Evolutionary conservation across 2,329 filamentous ascomycete genomes (phyloP), one percentile per base, ranked within the genome.

Genomic region (Aspergillus luchuensis): DNA sequence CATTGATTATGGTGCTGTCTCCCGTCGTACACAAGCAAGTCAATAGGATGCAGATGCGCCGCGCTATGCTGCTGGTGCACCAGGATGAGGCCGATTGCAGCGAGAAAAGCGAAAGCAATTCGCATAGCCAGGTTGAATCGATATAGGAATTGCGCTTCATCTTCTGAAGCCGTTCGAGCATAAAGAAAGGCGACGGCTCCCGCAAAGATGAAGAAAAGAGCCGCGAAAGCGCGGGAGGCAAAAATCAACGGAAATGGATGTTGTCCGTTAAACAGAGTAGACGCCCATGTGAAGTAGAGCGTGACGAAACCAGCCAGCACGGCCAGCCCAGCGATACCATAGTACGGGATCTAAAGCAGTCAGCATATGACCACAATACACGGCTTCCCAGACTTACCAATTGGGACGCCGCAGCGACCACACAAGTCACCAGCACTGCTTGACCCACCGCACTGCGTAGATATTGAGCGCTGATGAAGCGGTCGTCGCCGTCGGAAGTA

Each of bases 31-130:
- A 87, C 83, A 17, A 87, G 75, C 38, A 79, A 68, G 56, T 85
- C 81, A 53, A 87, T 85, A 0, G 85, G 84, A 67, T 87, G 85
- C 39, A 77, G 77, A 17, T 74, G 72, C 17, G 78, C 69, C 23
- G 74, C 65, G 17, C 74, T 73, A 21, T 74, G 77, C 56, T 79
- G 78, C 30, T 77, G 73, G 28, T 77, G 71, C 52, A 74, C 76
- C 6, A 81, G 71, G 38, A 73, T 69, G 3, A 79, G 62, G 60
- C 78, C 76, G 63, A 81, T 57, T n/a, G 76, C 69, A 48, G 82
- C 73, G 1, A 84, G 67, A 4, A 79, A 41, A 5, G 79, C 57
- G 17, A 82, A 69, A 4, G 77, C 30, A 10, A 76, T 54, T 54
- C 78, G 78, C 15, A 79, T 60, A 56, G 70, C 71, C 4, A 71